These are phyloP conservation scores for Cyberlindnera mycetangii DNA, from an alignment of 805 yeast species.

Conservation along the genomic window DNA sequence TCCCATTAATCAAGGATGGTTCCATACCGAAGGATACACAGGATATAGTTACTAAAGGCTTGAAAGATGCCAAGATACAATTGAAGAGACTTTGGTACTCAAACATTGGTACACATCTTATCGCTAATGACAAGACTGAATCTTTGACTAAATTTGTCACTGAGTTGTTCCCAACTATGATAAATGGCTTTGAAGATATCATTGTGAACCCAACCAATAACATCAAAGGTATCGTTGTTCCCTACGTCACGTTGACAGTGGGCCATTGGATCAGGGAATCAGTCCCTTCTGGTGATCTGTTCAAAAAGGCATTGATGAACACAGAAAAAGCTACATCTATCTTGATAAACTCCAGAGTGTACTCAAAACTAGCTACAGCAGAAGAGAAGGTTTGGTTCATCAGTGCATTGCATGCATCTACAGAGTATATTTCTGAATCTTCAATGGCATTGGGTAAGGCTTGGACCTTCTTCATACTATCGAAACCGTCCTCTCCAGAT, in stretches of 20 bases:
- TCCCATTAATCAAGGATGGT: constrained; percentile 27
- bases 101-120: constrained; percentile 40
- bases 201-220: constrained; percentile 50
- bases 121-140: constrained; percentile 11
- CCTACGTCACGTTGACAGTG: constrained; percentile 44
- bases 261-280: constrained; percentile 25
- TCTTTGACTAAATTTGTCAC: constrained; percentile 16
- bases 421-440: constrained; percentile 22
- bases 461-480: constrained; percentile 45
- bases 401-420: constrained; percentile 39
- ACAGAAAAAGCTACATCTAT: constrained; percentile 47
- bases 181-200: constrained; percentile 41
- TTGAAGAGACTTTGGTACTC: constrained; percentile 68
- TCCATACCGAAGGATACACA: constrained; percentile 12
- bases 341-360: constrained; percentile 44
- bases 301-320: constrained; percentile 34
- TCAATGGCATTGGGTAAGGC: constrained; percentile 36
- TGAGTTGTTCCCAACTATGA: constrained; percentile 27
- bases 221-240: constrained; percentile 41
- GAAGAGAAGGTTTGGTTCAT: constrained; percentile 54
- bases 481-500: constrained; percentile 30
- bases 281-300: constrained; percentile 28
- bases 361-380: constrained; percentile 43
- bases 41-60: constrained; percentile 42
- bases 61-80: constrained; percentile 59